Percentiles rank a stretch among this genome's conserved stretches.
These are phyloP conservation scores for Boletus sensibilis DNA, from an alignment of 768 basidiomycete genomes.

Conservation along the genomic window DNA sequence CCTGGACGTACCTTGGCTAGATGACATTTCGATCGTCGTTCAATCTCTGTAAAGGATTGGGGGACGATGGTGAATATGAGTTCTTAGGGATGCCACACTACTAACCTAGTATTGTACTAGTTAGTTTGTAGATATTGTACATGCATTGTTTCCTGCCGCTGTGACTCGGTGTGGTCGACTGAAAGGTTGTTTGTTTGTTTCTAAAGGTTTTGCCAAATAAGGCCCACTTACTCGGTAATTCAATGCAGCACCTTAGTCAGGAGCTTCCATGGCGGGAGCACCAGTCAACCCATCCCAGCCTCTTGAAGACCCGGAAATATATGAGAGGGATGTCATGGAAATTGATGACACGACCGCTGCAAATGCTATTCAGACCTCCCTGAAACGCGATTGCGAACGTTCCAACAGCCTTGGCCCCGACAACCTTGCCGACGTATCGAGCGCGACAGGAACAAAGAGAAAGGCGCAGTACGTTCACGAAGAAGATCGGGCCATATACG, in stretches of 20 bases:
- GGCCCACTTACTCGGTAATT: no score
- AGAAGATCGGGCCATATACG: constrained; percentile 57
- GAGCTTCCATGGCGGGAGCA: constrained; percentile 1
- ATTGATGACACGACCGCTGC: constrained; percentile 14
- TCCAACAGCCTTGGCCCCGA: constrained; percentile 15
- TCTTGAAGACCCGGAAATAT: constrained; percentile 11
- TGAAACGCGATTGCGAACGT: constrained; percentile 38
- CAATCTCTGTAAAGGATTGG: constrained; percentile 43
- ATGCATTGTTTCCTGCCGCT: not conserved
- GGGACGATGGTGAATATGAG: not conserved
- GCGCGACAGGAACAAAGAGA: constrained; percentile 15
- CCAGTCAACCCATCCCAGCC: not conserved
- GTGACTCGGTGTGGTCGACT: no score
- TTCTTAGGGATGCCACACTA: not conserved
- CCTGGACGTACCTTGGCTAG: constrained; percentile 64
- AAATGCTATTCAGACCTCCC: constrained; percentile 33
- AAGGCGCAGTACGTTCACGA: constrained; percentile 19
- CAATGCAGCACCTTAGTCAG: constrained; percentile 8
- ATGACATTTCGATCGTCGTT: constrained; percentile 66
- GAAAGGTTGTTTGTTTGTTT: constrained; percentile 9
- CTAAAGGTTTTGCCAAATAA: constrained; percentile 5
- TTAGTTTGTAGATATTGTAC: not conserved
- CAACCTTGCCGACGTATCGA: not conserved
- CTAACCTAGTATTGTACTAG: constrained; percentile 7
- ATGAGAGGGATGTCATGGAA: constrained; percentile 8